Percentiles rank a stretch among this genome's conserved stretches.
Evolutionary conservation across 305 asterid species (phyloP).

Genomic region (Fraxinus angustifolia): DNA sequence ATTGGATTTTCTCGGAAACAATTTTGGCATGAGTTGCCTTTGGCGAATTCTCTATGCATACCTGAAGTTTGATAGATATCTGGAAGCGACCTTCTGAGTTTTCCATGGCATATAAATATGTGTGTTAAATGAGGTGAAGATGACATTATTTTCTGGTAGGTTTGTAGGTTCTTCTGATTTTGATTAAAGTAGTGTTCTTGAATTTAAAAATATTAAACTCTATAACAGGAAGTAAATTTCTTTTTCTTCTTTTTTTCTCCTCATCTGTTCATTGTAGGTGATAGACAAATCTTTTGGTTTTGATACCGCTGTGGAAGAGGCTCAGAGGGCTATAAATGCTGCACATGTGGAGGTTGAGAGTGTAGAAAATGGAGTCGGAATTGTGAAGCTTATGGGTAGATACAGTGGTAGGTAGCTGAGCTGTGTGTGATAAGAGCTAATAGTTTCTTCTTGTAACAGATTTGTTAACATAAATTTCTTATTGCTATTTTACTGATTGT

Average conservation of each 20-base stretch:
- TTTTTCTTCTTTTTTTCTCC: background rate
- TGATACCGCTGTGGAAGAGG: slow-evolving; percentile 45
- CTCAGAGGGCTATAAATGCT: slow-evolving; percentile 56
- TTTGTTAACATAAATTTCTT: slow-evolving; percentile 10
- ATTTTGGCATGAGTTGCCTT: slow-evolving; percentile 11
- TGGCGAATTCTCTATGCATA: background rate
- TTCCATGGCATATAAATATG: background rate
- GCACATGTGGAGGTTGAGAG: slow-evolving; percentile 58
- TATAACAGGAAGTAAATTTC: background rate
- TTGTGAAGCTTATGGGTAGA: slow-evolving; percentile 73
- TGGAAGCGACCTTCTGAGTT: slow-evolving; percentile 13
- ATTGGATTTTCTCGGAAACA: background rate
- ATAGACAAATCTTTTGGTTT: slow-evolving; percentile 43
- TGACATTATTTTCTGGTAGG: background rate
- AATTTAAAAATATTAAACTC: background rate
- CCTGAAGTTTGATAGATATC: background rate
- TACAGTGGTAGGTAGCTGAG: slow-evolving; percentile 37
- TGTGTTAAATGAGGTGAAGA: slow-evolving; percentile 6
- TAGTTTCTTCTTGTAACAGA: slow-evolving; percentile 15
- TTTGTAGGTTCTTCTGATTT: background rate
- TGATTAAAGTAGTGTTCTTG: background rate
- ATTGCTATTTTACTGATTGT: slow-evolving; percentile 6
- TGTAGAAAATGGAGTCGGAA: slow-evolving; percentile 49
- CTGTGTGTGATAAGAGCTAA: slow-evolving; percentile 10
- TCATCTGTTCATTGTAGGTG: slow-evolving; percentile 28